phyloP scores from a whole-genome alignment of 345 rosid species.

The Citrus glauca region DNA sequence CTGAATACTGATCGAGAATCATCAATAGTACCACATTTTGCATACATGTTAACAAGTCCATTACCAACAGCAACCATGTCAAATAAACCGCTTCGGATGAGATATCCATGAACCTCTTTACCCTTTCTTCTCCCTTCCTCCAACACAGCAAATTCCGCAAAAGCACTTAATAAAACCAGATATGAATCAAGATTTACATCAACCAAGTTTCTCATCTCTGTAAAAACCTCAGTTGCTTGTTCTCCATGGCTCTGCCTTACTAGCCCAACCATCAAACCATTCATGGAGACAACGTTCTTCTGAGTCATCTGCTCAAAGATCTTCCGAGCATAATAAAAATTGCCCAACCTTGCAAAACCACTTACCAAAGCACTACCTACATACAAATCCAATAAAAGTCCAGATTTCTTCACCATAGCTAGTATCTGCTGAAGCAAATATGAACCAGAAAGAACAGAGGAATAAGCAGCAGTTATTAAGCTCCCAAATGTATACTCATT shows the following conservation, averaged over 20 bases:
- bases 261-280: slow-evolving; percentile 86
- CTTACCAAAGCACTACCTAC: slow-evolving; percentile 85
- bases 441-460: slow-evolving; percentile 41
- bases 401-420: slow-evolving; percentile 54
- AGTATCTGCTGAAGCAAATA: slow-evolving; percentile 75
- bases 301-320: slow-evolving; percentile 58
- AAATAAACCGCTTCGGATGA: slow-evolving; percentile 49
- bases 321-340: slow-evolving; percentile 47
- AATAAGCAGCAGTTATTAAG: slow-evolving; percentile 65
- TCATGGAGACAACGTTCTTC: slow-evolving; percentile 69
- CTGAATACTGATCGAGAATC: slow-evolving; percentile 57
- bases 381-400: slow-evolving; percentile 62
- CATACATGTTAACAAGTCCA: slow-evolving; percentile 85
- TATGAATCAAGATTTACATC: slow-evolving; percentile 60
- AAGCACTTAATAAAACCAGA: slow-evolving; percentile 66
- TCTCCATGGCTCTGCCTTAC: slow-evolving; percentile 64
- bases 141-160: slow-evolving; percentile 49
- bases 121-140: slow-evolving; percentile 71
- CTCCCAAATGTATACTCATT: slow-evolving; percentile 89
- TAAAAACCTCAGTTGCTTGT: slow-evolving; percentile 61
- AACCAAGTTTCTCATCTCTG: slow-evolving; percentile 44
- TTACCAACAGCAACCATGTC: slow-evolving; percentile 61
- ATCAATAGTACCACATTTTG: slow-evolving; percentile 62
- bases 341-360: slow-evolving; percentile 72
- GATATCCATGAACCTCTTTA: slow-evolving; percentile 76